Conservation (phyloP, 805 yeast species). For the Kuraishia capsulata region DNA sequence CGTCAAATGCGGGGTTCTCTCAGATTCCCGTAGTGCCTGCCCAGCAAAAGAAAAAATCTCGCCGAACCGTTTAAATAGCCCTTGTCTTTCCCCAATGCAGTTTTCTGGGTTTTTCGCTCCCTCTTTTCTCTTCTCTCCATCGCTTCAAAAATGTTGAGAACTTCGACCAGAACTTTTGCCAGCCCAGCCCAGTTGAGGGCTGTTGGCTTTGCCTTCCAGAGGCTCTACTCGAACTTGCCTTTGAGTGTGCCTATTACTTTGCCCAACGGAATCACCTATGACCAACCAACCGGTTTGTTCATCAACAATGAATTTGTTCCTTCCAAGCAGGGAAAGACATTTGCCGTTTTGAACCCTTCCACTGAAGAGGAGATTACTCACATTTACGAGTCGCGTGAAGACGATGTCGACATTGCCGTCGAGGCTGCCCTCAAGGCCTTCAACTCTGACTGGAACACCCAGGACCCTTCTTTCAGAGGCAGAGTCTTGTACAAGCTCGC, state of each 20-base stretch:
- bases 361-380: conserved; percentile 42
- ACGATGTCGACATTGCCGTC: conserved; percentile 48
- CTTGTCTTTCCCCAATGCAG: too few relatives aligned
- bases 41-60: too few relatives aligned
- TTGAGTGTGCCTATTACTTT: conserved; percentile 35
- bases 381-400: conserved; percentile 39
- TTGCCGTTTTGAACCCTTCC: conserved; percentile 49
- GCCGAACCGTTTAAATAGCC: too few relatives aligned
- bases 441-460: conserved; percentile 33
- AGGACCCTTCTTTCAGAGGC: conserved; percentile 37
- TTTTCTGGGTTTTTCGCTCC: too few relatives aligned
- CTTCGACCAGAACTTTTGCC: not conserved
- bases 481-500: conserved; percentile 39
- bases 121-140: too few relatives aligned
- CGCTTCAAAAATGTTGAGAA: not conserved
- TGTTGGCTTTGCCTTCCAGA: conserved; percentile 7
- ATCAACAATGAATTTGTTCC: conserved; percentile 75
- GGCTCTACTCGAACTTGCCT: conserved; percentile 23
- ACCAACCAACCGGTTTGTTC: conserved; percentile 70
- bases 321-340: conserved; percentile 45
- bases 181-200: not conserved
- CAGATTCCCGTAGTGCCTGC: too few relatives aligned
- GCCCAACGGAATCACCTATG: conserved; percentile 48
- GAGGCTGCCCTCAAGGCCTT: conserved; percentile 43
- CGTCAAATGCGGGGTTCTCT: too few relatives aligned